Evolutionary conservation across 352 stramenopile species (phyloP).

Genomic region (Pythium brassicae): DNA sequence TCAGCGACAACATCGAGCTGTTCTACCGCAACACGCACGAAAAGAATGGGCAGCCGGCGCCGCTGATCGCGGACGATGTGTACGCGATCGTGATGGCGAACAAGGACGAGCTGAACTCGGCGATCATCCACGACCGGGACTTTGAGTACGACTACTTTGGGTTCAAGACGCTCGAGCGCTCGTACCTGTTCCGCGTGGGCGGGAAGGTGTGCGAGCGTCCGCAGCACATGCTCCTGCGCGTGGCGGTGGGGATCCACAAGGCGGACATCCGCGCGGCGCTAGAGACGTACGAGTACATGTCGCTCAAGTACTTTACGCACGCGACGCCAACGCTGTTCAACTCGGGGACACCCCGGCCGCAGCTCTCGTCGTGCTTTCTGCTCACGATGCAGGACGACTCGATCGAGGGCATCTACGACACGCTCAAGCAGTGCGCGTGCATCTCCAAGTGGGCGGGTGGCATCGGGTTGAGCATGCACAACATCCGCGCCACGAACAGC

Average conservation of each 20-base stretch:
- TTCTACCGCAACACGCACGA: conserved; percentile 96
- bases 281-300: conserved; percentile 99
- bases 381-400: conserved; percentile 98
- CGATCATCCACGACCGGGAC: conserved; percentile 97
- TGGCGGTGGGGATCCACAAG: conserved; percentile 98
- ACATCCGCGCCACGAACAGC: conserved; percentile 95
- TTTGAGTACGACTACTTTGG: conserved; percentile 99
- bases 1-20: conserved; percentile 91
- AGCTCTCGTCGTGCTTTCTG: conserved; percentile 98
- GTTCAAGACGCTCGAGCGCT: conserved; percentile 98
- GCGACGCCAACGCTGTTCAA: conserved; percentile 99
- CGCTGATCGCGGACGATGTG: conserved; percentile 93
- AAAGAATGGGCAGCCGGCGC: conserved; percentile 90
- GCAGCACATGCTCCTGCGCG: conserved; percentile 99
- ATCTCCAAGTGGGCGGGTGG: conserved; percentile 99
- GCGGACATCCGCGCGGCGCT: conserved; percentile 91
- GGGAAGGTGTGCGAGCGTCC: conserved; percentile 95
- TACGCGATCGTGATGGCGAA: conserved; percentile 95
- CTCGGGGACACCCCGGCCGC: conserved; percentile 95
- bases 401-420: conserved; percentile 99
- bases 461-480: conserved; percentile 98
- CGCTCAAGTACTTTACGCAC: conserved; percentile 96
- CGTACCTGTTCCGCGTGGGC: conserved; percentile 96
- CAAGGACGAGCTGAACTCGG: conserved; percentile 94
- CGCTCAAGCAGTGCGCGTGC: conserved; percentile 97